Evolutionary conservation across 345 rosid species (phyloP).

Genomic region (Mangifera indica): DNA sequence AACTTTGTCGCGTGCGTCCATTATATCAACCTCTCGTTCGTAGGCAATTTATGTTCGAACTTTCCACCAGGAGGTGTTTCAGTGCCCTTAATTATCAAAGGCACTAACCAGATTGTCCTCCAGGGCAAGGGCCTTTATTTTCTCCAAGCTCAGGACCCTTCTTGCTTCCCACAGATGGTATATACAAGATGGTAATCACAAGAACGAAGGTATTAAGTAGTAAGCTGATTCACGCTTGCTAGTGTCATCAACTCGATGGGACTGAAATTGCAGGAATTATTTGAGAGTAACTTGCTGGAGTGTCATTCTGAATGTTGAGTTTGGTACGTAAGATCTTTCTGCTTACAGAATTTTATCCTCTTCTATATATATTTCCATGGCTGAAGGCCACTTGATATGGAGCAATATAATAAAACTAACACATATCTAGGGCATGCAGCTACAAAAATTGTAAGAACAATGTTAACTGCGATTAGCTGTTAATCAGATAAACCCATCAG

Average conservation of each 20-base stretch:
- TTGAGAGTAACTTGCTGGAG: background rate
- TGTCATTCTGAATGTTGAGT: background rate
- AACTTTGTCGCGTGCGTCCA: background rate
- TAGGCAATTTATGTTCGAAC: no score
- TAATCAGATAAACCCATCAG: no score
- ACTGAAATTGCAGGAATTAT: background rate
- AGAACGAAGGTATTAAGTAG: background rate
- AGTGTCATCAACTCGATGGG: background rate
- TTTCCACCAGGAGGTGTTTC: background rate
- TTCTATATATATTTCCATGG: no score
- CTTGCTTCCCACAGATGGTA: slow-evolving; percentile 2
- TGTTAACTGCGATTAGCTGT: no score
- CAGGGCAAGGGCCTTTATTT: background rate
- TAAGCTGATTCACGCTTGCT: no score
- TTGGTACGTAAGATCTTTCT: background rate
- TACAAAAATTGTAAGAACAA: no score
- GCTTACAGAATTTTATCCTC: no score
- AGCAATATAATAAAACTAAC: no score
- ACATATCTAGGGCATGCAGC: no score
- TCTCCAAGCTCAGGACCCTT: background rate
- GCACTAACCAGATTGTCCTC: background rate
- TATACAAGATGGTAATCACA: background rate
- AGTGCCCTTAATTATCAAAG: background rate
- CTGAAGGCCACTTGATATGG: no score
- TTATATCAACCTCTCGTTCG: no score